Evolutionary conservation across 371 early-diverging fungal species (phyloP).

Genomic region (Mucor irregularis): DNA sequence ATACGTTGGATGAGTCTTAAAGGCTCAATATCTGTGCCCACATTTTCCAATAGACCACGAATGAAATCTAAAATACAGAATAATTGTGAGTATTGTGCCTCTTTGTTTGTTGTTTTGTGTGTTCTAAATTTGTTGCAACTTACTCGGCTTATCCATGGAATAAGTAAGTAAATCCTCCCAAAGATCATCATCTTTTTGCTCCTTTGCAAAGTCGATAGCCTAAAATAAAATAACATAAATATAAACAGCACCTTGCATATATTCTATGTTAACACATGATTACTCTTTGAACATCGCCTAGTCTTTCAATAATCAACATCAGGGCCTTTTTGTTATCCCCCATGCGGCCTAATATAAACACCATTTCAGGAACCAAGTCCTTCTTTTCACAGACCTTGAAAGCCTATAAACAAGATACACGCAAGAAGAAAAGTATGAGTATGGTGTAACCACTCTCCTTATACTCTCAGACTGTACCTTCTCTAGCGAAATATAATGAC

Average conservation of each 20-base stretch:
- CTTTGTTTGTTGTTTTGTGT: neutral
- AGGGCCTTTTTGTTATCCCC: conserved; percentile 92
- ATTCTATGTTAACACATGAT: neutral
- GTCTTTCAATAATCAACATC: conserved; percentile 84
- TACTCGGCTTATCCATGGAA: conserved; percentile 87
- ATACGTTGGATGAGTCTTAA: conserved; percentile 77
- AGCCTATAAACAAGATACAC: conserved; percentile 54
- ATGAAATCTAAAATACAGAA: conserved; percentile 69
- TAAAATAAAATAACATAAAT: conserved; percentile 23
- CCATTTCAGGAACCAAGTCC: conserved; percentile 93
- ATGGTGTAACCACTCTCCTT: no score
- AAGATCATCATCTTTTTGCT: conserved; percentile 91
- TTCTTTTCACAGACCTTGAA: conserved; percentile 80
- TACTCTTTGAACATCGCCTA: conserved; percentile 87
- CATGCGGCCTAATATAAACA: conserved; percentile 95
- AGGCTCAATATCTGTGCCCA: conserved; percentile 85
- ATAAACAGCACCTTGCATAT: neutral
- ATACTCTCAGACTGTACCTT: no score
- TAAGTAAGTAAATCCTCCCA: conserved; percentile 94
- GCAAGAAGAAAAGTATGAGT: neutral
- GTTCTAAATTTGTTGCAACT: neutral
- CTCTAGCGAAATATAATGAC: conserved; percentile 77
- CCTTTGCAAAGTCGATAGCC: conserved; percentile 97
- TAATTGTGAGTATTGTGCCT: no score
- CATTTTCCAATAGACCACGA: conserved; percentile 85